Conservation (phyloP, 2,329 filamentous ascomycete species). For the Trichophyton benhamiae region DNA sequence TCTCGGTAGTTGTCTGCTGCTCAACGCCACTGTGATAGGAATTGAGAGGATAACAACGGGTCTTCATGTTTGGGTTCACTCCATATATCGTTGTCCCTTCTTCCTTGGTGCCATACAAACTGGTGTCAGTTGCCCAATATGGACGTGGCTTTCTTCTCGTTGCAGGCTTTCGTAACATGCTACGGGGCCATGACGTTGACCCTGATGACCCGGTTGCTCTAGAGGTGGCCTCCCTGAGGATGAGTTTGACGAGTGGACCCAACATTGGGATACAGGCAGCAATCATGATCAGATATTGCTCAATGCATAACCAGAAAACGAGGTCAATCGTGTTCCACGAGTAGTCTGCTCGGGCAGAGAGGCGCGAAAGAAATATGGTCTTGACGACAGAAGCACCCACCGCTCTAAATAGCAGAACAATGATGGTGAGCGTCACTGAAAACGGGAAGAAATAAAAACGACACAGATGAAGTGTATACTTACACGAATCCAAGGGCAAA, state of each 20-base stretch:
- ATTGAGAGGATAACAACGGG: not conserved
- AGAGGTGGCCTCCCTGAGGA: not conserved
- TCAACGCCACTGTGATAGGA: not conserved
- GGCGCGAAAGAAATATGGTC: conserved; percentile 6
- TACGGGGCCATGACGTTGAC: not conserved
- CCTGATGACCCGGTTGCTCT: not conserved
- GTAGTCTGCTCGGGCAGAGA: conserved; percentile 8
- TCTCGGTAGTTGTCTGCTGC: not conserved
- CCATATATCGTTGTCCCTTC: not conserved
- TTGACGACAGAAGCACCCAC: conserved; percentile 10
- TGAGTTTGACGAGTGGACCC: conserved; percentile 7
- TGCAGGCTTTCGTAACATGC: not conserved
- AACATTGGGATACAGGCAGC: conserved; percentile 10
- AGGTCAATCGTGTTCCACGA: conserved; percentile 9
- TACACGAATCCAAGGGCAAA: conserved; percentile 9
- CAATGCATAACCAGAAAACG: conserved; percentile 7
- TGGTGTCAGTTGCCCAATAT: not conserved
- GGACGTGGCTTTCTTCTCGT: not conserved
- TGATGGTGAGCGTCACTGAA: not conserved
- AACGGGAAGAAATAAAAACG: not conserved
- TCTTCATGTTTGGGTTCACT: not conserved
- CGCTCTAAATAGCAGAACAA: not conserved
- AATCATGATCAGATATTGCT: conserved; percentile 12
- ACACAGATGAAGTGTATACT: not conserved
- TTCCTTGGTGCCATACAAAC: not conserved